Evolutionary conservation across 2,329 filamentous ascomycete genomes (phyloP).

Genomic region (Sarocladiaceae sp.): DNA sequence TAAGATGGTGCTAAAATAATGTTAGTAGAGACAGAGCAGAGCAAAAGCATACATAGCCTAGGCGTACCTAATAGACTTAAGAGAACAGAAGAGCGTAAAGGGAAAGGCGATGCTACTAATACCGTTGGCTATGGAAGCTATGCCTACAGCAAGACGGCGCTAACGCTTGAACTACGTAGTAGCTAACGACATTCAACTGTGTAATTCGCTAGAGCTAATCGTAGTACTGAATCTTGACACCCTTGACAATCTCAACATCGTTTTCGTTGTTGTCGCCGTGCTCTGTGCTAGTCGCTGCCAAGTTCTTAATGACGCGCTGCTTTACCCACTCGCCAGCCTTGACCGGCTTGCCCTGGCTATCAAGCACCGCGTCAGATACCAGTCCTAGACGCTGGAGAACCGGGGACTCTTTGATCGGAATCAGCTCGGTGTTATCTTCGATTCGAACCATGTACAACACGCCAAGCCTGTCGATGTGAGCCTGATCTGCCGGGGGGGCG

Average conservation of each 20-base stretch:
- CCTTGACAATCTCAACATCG: slow-evolving; percentile 24
- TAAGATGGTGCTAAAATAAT: too few species aligned
- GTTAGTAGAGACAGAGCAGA: too few species aligned
- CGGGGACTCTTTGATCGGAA: slow-evolving; percentile 20
- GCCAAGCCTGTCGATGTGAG: slow-evolving; percentile 39
- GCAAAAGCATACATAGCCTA: too few species aligned
- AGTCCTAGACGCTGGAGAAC: slow-evolving; percentile 27
- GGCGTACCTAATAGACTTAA: too few species aligned
- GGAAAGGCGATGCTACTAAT: too few species aligned
- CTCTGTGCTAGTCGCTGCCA: slow-evolving; percentile 19
- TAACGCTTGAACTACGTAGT: too few species aligned
- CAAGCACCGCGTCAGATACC: slow-evolving; percentile 19
- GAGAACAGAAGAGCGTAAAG: too few species aligned
- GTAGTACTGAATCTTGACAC: slow-evolving; percentile 26
- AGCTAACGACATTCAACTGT: too few species aligned
- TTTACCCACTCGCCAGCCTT: slow-evolving; percentile 30
- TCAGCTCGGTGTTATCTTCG: slow-evolving; percentile 26
- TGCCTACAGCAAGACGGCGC: too few species aligned
- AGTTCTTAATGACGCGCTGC: slow-evolving; percentile 19
- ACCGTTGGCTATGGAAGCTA: too few species aligned
- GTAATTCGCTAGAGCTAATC: too few species aligned
- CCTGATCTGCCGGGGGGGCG: slow-evolving; percentile 35
- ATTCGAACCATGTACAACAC: slow-evolving; percentile 36
- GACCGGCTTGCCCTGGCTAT: slow-evolving; percentile 17
- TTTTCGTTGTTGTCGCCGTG: slow-evolving; percentile 21